Evolutionary conservation across 345 rosid species (phyloP), one percentile per base, ranked within the genome.

Genomic region (Turritis glabra): DNA sequence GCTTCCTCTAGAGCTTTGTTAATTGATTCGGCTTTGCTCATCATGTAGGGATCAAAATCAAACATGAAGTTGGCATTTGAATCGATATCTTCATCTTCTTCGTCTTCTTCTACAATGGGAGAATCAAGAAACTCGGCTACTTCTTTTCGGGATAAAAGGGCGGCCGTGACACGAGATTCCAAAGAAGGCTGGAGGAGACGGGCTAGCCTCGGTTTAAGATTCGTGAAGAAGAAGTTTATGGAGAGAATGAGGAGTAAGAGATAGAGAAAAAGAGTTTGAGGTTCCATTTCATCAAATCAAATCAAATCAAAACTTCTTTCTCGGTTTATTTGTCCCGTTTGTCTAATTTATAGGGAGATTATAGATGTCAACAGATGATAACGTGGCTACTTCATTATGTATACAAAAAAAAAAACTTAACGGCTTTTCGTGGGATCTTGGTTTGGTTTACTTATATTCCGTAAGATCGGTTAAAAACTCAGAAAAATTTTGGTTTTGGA

Each of bases 31-130:
- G 81, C 78, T 74, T 85, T 94, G 17, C 69, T 83, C 0, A 66
- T 19, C 92, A 93, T 89, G 83, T 91, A 91, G 0, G 86, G 72
- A 62, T 87, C 79, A 84, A 93, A 86, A 77, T 91, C 87, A 60
- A 91, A 87, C 52, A 65, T 35, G 2, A 51, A 29, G 73, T 19
- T 27, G 8, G 15, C 5, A 51, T 9, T 27, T 52, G 63, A 14
- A 76, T 4, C 12, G 33, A 15, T 23, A 5, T 43, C 25, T 44
- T 37, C 70, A 12, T 77, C 80, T 17, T 80, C 84, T 37, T 83
- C 82, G 23, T 44, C 50, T n/a, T 44, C 38, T 33, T 33, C 38
- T 63, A 60, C 81, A 29, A 82, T 76, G 17, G 38, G 12, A 7
- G 70, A 60, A 43, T 68, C 69, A 61, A 68, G 74, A 33, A 69